phyloP scores from a whole-genome alignment of 805 yeast species.

The Ogataea polymorpha region DNA sequence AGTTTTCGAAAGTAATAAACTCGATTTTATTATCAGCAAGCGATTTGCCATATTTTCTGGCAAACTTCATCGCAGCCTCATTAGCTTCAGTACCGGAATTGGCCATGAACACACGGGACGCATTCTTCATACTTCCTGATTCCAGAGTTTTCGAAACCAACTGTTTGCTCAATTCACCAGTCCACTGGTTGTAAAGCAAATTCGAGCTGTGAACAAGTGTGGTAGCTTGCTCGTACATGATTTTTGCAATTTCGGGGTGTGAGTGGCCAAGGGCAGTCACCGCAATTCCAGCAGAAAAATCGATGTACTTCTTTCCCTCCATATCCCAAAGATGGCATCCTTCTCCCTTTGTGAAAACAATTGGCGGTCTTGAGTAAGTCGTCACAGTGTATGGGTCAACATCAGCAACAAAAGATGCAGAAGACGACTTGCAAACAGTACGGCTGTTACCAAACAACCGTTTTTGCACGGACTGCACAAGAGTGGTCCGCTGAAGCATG shows the following conservation, averaged over 20 bases:
- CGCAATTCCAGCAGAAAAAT: constrained; percentile 95
- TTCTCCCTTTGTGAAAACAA: constrained; percentile 75
- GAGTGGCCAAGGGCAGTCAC: constrained; percentile 94
- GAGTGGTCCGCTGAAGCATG: constrained; percentile 5
- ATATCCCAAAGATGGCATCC: constrained; percentile 82
- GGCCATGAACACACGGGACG: constrained; percentile 66
- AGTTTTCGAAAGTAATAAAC: constrained; percentile 79
- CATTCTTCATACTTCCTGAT: constrained; percentile 78
- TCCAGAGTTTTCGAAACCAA: constrained; percentile 65
- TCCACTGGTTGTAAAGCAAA: constrained; percentile 78
- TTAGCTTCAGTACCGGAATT: constrained; percentile 61
- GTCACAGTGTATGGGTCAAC: constrained; percentile 61
- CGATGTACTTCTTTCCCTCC: constrained; percentile 75
- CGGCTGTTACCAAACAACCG: constrained; percentile 10
- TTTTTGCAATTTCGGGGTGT: constrained; percentile 67
- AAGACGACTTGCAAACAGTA: constrained; percentile 16
- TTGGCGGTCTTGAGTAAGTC: constrained; percentile 74
- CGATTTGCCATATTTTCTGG: constrained; percentile 73
- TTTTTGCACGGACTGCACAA: constrained; percentile 5
- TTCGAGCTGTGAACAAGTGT: constrained; percentile 83
- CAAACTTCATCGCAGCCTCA: constrained; percentile 59
- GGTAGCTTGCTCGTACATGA: constrained; percentile 67
- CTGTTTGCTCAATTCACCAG: constrained; percentile 72
- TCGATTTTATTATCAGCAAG: constrained; percentile 59
- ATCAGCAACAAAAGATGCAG: constrained; percentile 40